Base-by-base conservation (phyloP, 805 yeast species). In the Ogataea glucozyma region DNA sequence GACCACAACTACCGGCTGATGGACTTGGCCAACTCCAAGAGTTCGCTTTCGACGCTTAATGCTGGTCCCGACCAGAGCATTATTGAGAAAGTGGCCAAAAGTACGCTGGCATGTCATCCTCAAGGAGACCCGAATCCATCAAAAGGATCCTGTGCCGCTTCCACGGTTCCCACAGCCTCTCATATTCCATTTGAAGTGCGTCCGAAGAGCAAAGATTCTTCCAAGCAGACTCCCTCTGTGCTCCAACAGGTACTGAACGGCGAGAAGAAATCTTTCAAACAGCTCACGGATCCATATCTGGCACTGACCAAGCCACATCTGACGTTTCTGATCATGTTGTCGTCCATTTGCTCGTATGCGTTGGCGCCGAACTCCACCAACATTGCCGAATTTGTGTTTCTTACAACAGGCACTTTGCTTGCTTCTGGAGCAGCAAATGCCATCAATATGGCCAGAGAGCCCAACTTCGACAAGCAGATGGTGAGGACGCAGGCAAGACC, bases 401-500 rank as follows among this genome's bases (percentile, higher is more conserved):
- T 93, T 23, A 87, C 97, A 0, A 64, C 75, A 0, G 99, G 99
- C 12, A 93, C 97, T 0, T 78, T 91, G 1, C 66, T 93, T 24
- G 79, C 93, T 51, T 88, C 97, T 0, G 95, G 95, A 9, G 82
- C 97, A 2, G 99, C 99, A 2, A 93, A 93, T 66, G 95, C 98
- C 3, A 88, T 93, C 36, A 93, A 93, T 60, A 91, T 90, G 96
- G 98, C 89, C 2, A 72, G 99, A 53, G 99, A 93, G 65, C 96
- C 97, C 1, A 85, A 79, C 16, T 93, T 81, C 58, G 99, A 93
- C 60, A 73, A 77, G 35, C 75, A 77, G 58, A 93, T 93, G 99
- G 76, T 83, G 3, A 73, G 99, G 58, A 93, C 99, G 0, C 78
- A 85, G 8, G 76, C 83, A 4, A 73, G 99, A 57, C 99, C 99